Conservation (phyloP, 345 rosid genomes). For the Populus tremula region DNA sequence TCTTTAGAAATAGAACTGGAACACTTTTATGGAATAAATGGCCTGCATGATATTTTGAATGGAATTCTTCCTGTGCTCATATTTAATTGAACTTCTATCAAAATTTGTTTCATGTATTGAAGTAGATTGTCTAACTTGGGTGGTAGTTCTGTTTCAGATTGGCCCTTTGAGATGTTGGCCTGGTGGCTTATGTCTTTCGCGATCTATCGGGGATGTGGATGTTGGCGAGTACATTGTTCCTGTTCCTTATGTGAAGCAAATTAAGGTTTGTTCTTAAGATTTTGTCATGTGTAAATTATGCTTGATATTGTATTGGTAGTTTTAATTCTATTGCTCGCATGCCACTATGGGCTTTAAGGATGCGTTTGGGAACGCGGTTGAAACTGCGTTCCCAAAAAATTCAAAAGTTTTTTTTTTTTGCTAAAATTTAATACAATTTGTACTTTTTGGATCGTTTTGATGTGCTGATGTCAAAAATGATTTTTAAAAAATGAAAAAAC, state of each 20-base stretch:
- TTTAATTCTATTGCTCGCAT: slow-evolving; percentile 1
- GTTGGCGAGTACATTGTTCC: slow-evolving; percentile 97
- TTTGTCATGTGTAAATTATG: slow-evolving; percentile 4
- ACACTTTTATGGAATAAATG: not conserved
- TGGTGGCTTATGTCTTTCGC: slow-evolving; percentile 97
- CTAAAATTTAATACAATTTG: too few species aligned
- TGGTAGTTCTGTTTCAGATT: slow-evolving; percentile 51
- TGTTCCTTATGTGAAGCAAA: slow-evolving; percentile 97
- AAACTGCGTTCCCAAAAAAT: too few species aligned
- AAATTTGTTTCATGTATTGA: slow-evolving; percentile 1
- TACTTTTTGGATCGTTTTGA: too few species aligned
- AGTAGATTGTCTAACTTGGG: slow-evolving; percentile 22
- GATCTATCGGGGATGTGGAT: slow-evolving; percentile 97
- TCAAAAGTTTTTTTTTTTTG: too few species aligned
- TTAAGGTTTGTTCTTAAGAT: slow-evolving; percentile 59
- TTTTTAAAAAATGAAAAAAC: too few species aligned
- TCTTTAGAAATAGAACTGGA: not conserved
- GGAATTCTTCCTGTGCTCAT: not conserved
- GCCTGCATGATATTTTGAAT: not conserved
- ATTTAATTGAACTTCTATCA: not conserved
- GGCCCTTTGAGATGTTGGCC: slow-evolving; percentile 99
- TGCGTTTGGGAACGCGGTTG: too few species aligned
- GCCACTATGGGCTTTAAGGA: not conserved
- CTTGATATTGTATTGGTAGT: slow-evolving; percentile 6
- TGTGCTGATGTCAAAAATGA: too few species aligned